A percentile compares a stretch with the other conserved stretches of the same genome.
phyloP scores from a whole-genome alignment of 768 basidiomycete genomes.

The Trametopsis cervina region DNA sequence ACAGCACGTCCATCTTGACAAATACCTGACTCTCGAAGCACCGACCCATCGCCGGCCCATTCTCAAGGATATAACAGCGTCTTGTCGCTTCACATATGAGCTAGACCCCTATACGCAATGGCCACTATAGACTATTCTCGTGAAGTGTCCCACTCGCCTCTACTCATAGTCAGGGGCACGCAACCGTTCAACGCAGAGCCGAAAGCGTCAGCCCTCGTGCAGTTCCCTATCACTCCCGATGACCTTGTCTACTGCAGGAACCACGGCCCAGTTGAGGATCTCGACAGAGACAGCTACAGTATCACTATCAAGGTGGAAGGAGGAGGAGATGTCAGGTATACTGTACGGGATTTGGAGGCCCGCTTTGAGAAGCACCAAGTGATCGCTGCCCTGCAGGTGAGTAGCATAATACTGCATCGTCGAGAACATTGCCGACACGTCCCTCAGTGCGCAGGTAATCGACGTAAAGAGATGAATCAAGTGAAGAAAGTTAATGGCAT shows the following conservation, averaged over 20 bases:
- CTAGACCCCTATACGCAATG: no score
- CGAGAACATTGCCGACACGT: not conserved
- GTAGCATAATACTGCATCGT: not conserved
- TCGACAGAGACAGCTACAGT: constrained; percentile 38
- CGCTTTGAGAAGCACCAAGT: constrained; percentile 31
- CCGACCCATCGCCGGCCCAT: no score
- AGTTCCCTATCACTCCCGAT: constrained; percentile 55
- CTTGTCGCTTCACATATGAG: no score
- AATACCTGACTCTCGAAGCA: no score
- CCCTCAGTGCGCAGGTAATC: constrained; percentile 22
- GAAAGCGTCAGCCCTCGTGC: constrained; percentile 42
- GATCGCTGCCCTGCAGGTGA: constrained; percentile 24
- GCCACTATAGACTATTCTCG: constrained; percentile 11
- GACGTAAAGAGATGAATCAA: constrained; percentile 19
- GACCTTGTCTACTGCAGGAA: constrained; percentile 67
- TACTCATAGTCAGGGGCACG: constrained; percentile 36
- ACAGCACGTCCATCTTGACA: no score
- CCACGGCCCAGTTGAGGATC: constrained; percentile 53
- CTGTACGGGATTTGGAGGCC: constrained; percentile 33
- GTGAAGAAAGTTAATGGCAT: constrained; percentile 19
- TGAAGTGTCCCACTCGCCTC: constrained; percentile 44
- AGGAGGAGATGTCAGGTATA: constrained; percentile 28
- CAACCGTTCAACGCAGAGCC: constrained; percentile 72
- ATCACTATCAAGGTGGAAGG: constrained; percentile 32
- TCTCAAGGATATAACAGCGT: no score